Conservation (phyloP, 2,329 filamentous ascomycete genomes). For the Ceratocystis variospora region DNA sequence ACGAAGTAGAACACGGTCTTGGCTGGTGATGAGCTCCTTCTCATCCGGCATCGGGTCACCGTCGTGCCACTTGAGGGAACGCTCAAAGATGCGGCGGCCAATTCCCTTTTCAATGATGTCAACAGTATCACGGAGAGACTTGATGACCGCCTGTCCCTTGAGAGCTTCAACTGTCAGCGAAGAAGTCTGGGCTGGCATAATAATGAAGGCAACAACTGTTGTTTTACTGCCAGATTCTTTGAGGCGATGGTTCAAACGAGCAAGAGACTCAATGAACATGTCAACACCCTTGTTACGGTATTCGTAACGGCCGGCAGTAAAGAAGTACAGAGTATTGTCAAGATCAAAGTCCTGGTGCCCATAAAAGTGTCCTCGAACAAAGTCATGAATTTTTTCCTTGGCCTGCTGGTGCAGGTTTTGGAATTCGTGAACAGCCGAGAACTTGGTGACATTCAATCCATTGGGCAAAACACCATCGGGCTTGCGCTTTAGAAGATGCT, state of each 20-base stretch:
- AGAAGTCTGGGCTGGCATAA: conserved; percentile 94
- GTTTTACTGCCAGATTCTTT: conserved; percentile 76
- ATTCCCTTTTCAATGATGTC: conserved; percentile 87
- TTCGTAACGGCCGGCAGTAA: conserved; percentile 93
- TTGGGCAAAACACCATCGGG: conserved; percentile 94
- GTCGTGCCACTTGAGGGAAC: conserved; percentile 88
- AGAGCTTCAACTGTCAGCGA: conserved; percentile 90
- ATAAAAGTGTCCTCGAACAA: conserved; percentile 95
- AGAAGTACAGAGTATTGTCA: conserved; percentile 94
- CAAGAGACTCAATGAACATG: conserved; percentile 97
- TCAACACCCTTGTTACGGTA: conserved; percentile 98
- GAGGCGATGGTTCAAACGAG: conserved; percentile 83
- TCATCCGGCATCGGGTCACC: conserved; percentile 87
- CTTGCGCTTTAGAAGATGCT: conserved; percentile 93
- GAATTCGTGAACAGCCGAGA: conserved; percentile 96
- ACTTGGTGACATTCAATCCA: conserved; percentile 95
- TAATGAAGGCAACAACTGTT: conserved; percentile 94
- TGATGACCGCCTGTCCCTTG: conserved; percentile 94
- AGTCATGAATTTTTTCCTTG: conserved; percentile 97
- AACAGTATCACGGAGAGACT: conserved; percentile 84
- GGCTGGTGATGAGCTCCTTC: conserved; percentile 83
- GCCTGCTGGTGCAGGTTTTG: conserved; percentile 94
- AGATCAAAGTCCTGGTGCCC: conserved; percentile 95
- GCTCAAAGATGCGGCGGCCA: conserved; percentile 85
- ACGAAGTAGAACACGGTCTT: conserved; percentile 84